Conservation (phyloP, 148 eudicot species). For the Fallopia convolvulus region DNA sequence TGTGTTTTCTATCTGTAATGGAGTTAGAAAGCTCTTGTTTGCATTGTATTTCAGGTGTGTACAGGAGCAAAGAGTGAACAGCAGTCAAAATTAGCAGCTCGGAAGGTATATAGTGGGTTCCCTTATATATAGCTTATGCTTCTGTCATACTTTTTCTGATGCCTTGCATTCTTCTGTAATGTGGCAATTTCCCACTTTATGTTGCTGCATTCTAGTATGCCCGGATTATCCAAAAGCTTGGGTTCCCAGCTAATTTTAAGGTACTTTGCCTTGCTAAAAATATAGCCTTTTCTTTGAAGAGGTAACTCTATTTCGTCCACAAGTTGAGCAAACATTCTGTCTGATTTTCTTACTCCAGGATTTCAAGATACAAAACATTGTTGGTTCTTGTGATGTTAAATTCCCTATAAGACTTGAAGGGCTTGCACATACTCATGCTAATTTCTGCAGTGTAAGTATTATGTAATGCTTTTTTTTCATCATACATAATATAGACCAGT, state of each 20-base stretch:
- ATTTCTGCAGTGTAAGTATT: slow-evolving; percentile 72
- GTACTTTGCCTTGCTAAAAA: slow-evolving; percentile 21
- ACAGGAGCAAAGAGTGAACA: slow-evolving; percentile 87
- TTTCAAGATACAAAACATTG: slow-evolving; percentile 86
- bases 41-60: slow-evolving; percentile 26
- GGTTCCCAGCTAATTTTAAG: slow-evolving; percentile 77
- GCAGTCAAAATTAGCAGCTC: slow-evolving; percentile 70
- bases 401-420: slow-evolving; percentile 84
- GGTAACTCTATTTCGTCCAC: not conserved
- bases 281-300: not conserved
- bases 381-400: slow-evolving; percentile 81
- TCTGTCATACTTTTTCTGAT: not conserved
- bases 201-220: slow-evolving; percentile 51
- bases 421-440: slow-evolving; percentile 71
- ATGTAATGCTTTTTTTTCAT: not conserved
- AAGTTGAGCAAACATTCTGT: not conserved
- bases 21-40: not conserved
- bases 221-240: slow-evolving; percentile 81
- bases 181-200: not conserved
- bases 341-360: slow-evolving; percentile 31
- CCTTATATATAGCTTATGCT: not conserved
- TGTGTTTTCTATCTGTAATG: not conserved
- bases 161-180: not conserved
- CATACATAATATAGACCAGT: not conserved
- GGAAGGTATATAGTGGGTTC: slow-evolving; percentile 37